Evolutionary conservation across 1,139 yeast species (phyloP), one percentile per base, ranked within the genome.

Genomic region (Zygosaccharomyces sapae): DNA sequence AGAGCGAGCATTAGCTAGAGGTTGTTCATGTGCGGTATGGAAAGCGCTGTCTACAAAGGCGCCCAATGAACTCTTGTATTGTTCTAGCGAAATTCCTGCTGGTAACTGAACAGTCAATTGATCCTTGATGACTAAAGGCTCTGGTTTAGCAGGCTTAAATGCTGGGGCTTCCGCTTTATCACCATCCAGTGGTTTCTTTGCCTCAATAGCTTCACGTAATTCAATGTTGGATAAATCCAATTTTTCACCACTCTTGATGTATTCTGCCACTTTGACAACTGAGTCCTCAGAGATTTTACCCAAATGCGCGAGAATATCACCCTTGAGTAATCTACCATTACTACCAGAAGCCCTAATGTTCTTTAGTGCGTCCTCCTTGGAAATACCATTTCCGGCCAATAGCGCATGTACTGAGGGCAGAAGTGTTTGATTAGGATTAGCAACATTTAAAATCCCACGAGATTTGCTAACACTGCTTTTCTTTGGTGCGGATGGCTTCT

Each of bases 291-390:
- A 67, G 49, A 90, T 86, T 53, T 77, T 67, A 24, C 97, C 97
- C 48, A 90, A 66, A 63, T 79, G 81, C 1, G 95, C 94, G 56
- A 90, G 75, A 1, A 90, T 88, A 65, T 92, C 98, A 53, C 97
- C 97, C 70, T 86, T 86, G 55, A 89, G 74, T 43, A 92, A 66
- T 61, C 96, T 78, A 16, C 97, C 97, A 51, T 81, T 76, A 33
- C 95, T 95, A 10, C 97, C 98, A 1, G 96, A 76, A 5, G 97
- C 95, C 31, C 78, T 74, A 56, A 92, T 87, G 55, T 83, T 79
- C 16, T 70, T 64, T 29, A 86, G 56, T 0, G 96, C 96, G 13
- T 84, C 89, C 40, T 78, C 83, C 48, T 68, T 67, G 1, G 90
- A 75, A 52, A 92, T 80, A 46, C 75, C 68, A 61, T 87, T 75